Conservation (phyloP, 495 filamentous ascomycete species). For the Paragyromitra xinjiangensis region DNA sequence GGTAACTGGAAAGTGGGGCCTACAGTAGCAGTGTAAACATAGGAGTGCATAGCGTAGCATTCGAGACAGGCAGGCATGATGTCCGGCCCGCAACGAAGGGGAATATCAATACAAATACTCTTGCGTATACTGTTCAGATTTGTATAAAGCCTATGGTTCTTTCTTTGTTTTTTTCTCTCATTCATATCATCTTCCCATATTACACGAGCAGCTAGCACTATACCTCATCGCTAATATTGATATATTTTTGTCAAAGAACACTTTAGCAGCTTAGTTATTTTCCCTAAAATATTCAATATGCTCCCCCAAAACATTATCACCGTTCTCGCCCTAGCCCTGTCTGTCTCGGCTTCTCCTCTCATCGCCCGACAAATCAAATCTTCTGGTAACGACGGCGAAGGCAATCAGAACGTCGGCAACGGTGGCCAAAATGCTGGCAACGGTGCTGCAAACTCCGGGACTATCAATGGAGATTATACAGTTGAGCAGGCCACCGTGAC, state of each 20-base stretch:
- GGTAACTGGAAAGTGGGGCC: not conserved
- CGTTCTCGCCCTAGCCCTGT: slow-evolving; percentile 22
- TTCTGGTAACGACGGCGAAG: slow-evolving; percentile 28
- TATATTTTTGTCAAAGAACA: not conserved
- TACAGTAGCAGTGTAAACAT: not conserved
- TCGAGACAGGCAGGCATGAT: slow-evolving; percentile 7
- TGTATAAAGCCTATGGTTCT: slow-evolving; percentile 18
- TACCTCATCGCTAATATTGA: not conserved
- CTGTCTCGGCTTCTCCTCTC: slow-evolving; percentile 32
- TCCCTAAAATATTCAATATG: slow-evolving; percentile 1
- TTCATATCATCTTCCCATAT: not conserved
- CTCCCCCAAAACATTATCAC: slow-evolving; percentile 16
- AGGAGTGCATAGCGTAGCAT: slow-evolving; percentile 7
- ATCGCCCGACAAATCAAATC: slow-evolving; percentile 19
- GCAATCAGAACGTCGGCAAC: slow-evolving; percentile 45
- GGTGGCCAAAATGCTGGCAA: slow-evolving; percentile 35
- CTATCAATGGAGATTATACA: slow-evolving; percentile 31
- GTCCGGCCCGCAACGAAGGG: not conserved
- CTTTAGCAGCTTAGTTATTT: not conserved
- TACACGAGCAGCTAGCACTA: not conserved
- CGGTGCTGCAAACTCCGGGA: slow-evolving; percentile 25
- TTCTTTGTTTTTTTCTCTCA: not conserved
- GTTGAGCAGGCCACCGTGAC: slow-evolving; percentile 27
- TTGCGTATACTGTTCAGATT: not conserved
- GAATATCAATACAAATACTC: not conserved